Base-by-base conservation (phyloP, 306 rosid genomes). In the Styphnolobium japonicum region DNA sequence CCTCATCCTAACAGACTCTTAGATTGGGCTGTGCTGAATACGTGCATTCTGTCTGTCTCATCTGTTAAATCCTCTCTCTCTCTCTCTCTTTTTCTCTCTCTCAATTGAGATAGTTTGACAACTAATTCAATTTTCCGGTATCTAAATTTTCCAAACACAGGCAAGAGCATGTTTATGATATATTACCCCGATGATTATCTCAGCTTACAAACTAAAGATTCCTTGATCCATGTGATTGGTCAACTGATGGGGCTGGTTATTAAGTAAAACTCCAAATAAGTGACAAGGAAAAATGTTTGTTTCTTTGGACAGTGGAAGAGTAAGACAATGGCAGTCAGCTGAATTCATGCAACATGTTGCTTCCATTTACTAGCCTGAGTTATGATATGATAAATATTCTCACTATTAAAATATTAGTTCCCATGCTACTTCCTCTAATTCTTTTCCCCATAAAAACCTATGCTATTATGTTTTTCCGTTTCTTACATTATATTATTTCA, bases 401-500 rank as follows among this genome's bases (percentile, higher is more conserved):
- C 49, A 45, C 37, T 53, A 5, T 51, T 34, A 48, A 43, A 31
- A 27, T 19, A 19, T 31, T 36, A 9, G 51, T 56, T 31, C 8
- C 31, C 48, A 27, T 34, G 25, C 36, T 23, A n/a, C 16, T 18
- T 3, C 49, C 65, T 64, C 7, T 15, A 56, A 21, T 66, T 7
- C 34, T 53, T 39, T n/a, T 14, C n/a, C 39, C 53, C 8, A 3
- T 31, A 36, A 40, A 73, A 85, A 33, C 53, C 73, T 18, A 15
- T 43, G 53, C 78, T 62, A 15, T 45, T 7, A 67, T 58, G 45
- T 66, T 52, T 75, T 71, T 6, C 52, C 58, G 12, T 37, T 60
- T 85, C 64, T 60, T 19, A 8, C 9, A 7, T 53, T 52, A 42
- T 49, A 52, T 34, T 75, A 75, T 70, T 74, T 75, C 16, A 11